These are phyloP conservation scores for Penicillium arizonense DNA, from an alignment of 495 filamentous ascomycete genomes.

Conservation along the genomic window DNA sequence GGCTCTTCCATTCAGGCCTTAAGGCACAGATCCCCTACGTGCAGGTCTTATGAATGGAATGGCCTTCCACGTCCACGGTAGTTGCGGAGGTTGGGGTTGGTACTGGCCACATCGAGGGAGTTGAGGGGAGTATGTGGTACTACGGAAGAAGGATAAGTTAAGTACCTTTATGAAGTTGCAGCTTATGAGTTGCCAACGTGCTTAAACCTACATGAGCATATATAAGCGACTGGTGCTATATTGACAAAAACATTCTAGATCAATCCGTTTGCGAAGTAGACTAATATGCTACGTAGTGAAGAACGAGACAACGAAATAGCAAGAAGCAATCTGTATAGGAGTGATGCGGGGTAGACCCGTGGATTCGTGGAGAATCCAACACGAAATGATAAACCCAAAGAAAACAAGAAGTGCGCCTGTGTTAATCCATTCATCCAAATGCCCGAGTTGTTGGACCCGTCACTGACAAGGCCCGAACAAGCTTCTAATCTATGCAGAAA, in stretches of 20 bases:
- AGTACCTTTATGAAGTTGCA: neutral
- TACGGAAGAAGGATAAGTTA: neutral
- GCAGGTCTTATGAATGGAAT: slow-evolving; percentile 55
- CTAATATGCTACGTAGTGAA: slow-evolving; percentile 31
- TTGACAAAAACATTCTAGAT: slow-evolving; percentile 26
- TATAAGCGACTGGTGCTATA: neutral
- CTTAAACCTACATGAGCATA: too few species aligned
- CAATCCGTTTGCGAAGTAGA: slow-evolving; percentile 20
- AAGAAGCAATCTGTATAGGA: slow-evolving; percentile 17
- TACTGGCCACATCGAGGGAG: slow-evolving; percentile 9
- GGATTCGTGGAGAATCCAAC: slow-evolving; percentile 16
- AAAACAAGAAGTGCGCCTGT: slow-evolving; percentile 32
- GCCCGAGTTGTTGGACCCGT: slow-evolving; percentile 19
- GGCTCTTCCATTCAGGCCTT: slow-evolving; percentile 29
- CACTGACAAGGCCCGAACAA: slow-evolving; percentile 17
- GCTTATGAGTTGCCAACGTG: too few species aligned
- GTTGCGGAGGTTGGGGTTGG: slow-evolving; percentile 19
- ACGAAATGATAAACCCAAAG: slow-evolving; percentile 21
- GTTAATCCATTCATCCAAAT: slow-evolving; percentile 32
- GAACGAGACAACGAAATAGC: slow-evolving; percentile 16
- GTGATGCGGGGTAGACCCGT: slow-evolving; percentile 13
- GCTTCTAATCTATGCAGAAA: slow-evolving; percentile 35
- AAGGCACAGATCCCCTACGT: slow-evolving; percentile 44
- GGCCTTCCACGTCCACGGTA: slow-evolving; percentile 52
- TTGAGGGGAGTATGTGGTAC: slow-evolving; percentile 6